A percentile compares a stretch with the other conserved stretches of the same genome.
These are phyloP conservation scores for Malassezia sympodialis DNA, from an alignment of 1,284 basidiomycete genomes.

Conservation along the genomic window DNA sequence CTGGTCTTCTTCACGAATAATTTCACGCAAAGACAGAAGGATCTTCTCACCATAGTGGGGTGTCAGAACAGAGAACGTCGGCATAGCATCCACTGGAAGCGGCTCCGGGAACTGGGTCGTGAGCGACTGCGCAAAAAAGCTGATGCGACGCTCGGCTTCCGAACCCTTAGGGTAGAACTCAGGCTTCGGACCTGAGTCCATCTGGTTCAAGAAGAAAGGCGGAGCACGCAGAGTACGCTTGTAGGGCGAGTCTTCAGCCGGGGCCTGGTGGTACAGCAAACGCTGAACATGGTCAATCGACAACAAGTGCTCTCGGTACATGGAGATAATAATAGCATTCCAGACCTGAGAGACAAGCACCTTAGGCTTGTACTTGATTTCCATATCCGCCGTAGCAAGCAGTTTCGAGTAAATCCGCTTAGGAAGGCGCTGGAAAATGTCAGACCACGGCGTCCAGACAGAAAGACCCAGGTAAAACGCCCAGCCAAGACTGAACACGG, in stretches of 20 bases:
- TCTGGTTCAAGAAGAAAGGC: constrained; percentile 48
- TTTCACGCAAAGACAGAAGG: constrained; percentile 46
- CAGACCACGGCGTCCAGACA: constrained; percentile 48
- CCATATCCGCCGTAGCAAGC: constrained; percentile 47
- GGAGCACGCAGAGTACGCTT: constrained; percentile 48
- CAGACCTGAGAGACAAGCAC: constrained; percentile 48
- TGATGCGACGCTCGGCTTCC: constrained; percentile 48
- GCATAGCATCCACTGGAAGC: constrained; percentile 47
- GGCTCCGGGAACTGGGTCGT: constrained; percentile 45
- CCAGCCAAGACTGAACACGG: constrained; percentile 48
- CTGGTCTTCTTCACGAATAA: constrained; percentile 48
- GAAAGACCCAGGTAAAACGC: constrained; percentile 47
- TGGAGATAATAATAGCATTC: constrained; percentile 49
- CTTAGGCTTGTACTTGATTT: constrained; percentile 49
- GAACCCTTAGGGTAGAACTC: constrained; percentile 48
- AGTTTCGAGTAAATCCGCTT: constrained; percentile 49
- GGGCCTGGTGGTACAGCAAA: constrained; percentile 48
- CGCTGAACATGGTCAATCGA: constrained; percentile 49
- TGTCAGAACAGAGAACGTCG: constrained; percentile 47
- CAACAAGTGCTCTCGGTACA: constrained; percentile 48
- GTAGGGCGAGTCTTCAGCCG: constrained; percentile 41
- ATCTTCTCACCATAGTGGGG: constrained; percentile 49
- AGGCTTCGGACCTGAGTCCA: constrained; percentile 44
- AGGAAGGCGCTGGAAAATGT: constrained; percentile 48
- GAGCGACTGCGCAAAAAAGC: constrained; percentile 48